Conservation (phyloP, 2,329 filamentous ascomycete genomes). For the Cryphonectria nitschkei region DNA sequence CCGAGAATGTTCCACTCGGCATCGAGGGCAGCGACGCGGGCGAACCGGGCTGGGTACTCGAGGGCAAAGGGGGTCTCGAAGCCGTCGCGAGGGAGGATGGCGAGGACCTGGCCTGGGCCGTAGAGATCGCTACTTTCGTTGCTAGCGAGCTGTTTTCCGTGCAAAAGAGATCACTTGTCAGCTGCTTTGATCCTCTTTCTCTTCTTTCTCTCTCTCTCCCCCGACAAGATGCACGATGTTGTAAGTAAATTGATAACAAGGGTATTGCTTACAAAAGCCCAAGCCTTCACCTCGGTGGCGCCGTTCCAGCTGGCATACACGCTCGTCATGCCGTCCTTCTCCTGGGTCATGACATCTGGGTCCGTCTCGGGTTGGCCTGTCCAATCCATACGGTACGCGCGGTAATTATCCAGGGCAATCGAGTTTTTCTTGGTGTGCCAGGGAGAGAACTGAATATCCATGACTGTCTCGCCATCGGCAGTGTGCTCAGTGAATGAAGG, state of each 20-base stretch:
- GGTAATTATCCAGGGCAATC: constrained; percentile 29
- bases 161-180: background rate
- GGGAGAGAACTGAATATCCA: constrained; percentile 45
- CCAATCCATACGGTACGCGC: constrained; percentile 36
- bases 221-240: background rate
- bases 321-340: constrained; percentile 19
- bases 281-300: constrained; percentile 36
- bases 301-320: constrained; percentile 40
- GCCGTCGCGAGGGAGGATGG: constrained; percentile 15
- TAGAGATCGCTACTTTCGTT: constrained; percentile 13
- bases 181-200: background rate
- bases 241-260: background rate
- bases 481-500: constrained; percentile 51
- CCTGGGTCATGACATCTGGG: constrained; percentile 31
- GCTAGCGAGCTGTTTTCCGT: constrained; percentile 10
- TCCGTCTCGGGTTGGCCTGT: constrained; percentile 31
- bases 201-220: no score
- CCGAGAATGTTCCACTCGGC: constrained; percentile 13
- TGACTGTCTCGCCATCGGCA: constrained; percentile 42
- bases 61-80: constrained; percentile 18
- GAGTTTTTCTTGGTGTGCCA: constrained; percentile 30
- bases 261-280: constrained; percentile 20
- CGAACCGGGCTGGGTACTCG: constrained; percentile 5
- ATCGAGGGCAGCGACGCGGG: constrained; percentile 16
- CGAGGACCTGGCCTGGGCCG: constrained; percentile 10